Conservation (phyloP, 257 asterid genomes). For the Solanum chiquidenum region DNA sequence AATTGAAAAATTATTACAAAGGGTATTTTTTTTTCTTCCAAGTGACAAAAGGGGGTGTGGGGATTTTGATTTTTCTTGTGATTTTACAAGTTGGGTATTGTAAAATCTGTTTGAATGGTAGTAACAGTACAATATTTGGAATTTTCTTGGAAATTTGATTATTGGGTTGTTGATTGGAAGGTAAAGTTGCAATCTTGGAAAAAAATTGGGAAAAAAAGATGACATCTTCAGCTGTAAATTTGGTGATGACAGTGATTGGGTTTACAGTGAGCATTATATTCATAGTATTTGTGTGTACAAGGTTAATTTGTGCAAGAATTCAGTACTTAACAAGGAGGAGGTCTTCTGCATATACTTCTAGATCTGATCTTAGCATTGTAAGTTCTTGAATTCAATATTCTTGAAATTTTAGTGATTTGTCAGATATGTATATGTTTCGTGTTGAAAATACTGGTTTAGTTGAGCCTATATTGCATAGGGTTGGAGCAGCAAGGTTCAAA, state of each 20-base stretch:
- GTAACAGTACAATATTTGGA: neutral
- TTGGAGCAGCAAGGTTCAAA: neutral
- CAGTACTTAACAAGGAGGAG: slow-evolving; percentile 49
- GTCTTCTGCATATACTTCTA: slow-evolving; percentile 31
- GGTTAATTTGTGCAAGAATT: slow-evolving; percentile 76
- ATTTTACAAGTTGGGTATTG: neutral
- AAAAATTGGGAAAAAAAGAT: neutral
- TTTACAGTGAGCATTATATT: slow-evolving; percentile 63
- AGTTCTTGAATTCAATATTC: slow-evolving; percentile 12
- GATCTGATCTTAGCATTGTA: slow-evolving; percentile 71
- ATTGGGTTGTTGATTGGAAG: neutral
- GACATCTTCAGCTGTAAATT: slow-evolving; percentile 51
- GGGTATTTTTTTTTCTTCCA: neutral
- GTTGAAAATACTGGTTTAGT: neutral
- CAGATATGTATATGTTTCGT: neutral
- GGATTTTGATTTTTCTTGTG: neutral
- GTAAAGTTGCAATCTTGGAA: neutral
- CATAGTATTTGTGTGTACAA: slow-evolving; percentile 74
- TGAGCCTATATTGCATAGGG: neutral
- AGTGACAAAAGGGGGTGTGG: neutral
- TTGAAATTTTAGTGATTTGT: neutral
- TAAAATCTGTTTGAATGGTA: neutral
- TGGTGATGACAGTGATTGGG: slow-evolving; percentile 92
- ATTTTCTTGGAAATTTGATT: neutral
- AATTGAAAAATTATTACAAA: neutral